Evolutionary conservation across 345 rosid genomes (phyloP), one percentile per base, ranked within the genome.

Genomic region (Turritis glabra): DNA sequence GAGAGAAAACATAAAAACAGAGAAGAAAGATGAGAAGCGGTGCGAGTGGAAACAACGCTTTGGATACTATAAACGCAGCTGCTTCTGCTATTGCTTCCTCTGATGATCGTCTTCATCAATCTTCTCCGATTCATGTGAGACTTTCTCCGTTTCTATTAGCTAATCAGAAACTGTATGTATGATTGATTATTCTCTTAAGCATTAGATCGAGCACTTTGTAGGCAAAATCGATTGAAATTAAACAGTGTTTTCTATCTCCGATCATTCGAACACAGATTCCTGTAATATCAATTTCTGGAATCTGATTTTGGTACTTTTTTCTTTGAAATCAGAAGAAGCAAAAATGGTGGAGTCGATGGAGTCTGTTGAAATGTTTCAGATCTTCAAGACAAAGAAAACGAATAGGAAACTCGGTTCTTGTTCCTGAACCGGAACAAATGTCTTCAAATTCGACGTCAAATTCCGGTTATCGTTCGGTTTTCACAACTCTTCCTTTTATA

Each of bases 71-170:
- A 46, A 84, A 78, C 91, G 97, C 97, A 21, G 97, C 97, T 67
- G 97, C 97, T 76, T 78, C 89, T 14, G 96, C 91, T 81, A 83
- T 95, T 77, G 91, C 91, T n/a, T 85, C 89, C 13, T 86, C 87
- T 47, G 92, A 86, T 82, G 85, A 77, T 79, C 97, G 93, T 81
- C 67, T 72, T 79, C 83, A 80, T 51, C 97, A 80, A 44, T 76
- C 87, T 66, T 60, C 92, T 54, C 75, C 43, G 32, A 17, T 58
- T 74, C 68, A n/a, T 18, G 74, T 64, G 37, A 66, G 57, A 58
- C 40, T 22, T 50, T 40, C 30, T 37, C 22, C 15, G 8, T 60
- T 51, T 54, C 21, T 8, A 5, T 30, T 70, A 40, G 18, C 9
- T 43, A 18, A 60, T 50, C 68, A 27, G 63, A 30, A 41, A 21